Conservation (phyloP, 176 grass and related monocot genomes). For the Leersia perrieri region DNA sequence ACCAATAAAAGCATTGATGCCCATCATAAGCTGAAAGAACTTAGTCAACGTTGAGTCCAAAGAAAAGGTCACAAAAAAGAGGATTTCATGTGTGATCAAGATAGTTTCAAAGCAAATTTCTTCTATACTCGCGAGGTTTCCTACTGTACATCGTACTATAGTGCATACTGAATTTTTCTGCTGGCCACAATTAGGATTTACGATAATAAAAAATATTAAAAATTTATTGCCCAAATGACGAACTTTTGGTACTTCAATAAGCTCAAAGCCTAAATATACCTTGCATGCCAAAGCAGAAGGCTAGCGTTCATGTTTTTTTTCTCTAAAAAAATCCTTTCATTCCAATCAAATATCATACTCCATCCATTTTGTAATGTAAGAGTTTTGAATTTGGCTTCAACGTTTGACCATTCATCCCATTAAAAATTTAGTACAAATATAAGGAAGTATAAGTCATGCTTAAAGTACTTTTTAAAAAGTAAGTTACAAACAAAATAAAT, state of each 20-base stretch:
- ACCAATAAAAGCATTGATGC: background rate
- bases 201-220: background rate
- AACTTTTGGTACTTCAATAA: background rate
- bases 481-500: no score
- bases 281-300: background rate
- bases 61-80: no score
- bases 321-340: background rate
- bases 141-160: background rate
- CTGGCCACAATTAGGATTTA: background rate
- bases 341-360: background rate
- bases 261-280: background rate
- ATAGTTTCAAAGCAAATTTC: background rate
- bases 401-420: no score
- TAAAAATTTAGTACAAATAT: no score
- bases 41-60: background rate
- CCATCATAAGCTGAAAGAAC: background rate
- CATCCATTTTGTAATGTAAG: no score
- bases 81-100: no score
- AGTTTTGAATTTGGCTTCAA: no score
- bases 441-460: no score
- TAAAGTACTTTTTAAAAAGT: no score
- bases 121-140: background rate
- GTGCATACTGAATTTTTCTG: background rate
- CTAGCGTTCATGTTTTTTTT: background rate
- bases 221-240: background rate